Conservation (phyloP, 83 land plant genomes). For the Picea abies region DNA sequence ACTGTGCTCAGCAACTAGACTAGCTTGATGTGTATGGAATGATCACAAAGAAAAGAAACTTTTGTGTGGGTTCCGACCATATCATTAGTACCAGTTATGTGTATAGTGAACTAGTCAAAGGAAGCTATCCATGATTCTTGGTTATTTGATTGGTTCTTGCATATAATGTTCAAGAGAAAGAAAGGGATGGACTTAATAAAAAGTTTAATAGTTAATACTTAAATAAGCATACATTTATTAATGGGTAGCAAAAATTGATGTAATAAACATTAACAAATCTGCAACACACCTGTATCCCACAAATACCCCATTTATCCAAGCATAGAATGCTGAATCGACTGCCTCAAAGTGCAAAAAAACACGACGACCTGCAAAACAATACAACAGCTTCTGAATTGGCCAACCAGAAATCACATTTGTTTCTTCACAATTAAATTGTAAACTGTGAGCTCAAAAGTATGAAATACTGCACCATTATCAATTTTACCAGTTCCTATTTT, state of each 20-base stretch:
- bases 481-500: not conserved
- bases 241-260: not conserved
- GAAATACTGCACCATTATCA: not conserved
- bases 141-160: not conserved
- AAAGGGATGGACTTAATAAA: not conserved
- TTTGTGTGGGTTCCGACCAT: not conserved
- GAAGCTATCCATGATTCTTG: not conserved
- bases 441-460: not conserved
- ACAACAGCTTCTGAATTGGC: not conserved
- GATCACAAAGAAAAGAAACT: not conserved
- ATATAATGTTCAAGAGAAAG: not conserved
- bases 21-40: not conserved
- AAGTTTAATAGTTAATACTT: not conserved
- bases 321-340: constrained; percentile 96
- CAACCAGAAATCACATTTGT: not conserved
- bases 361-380: constrained; percentile 62
- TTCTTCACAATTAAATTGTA: not conserved
- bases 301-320: constrained; percentile 87
- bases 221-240: not conserved
- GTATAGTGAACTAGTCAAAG: not conserved
- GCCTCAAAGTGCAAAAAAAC: constrained; percentile 90
- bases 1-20: too few relatives aligned
- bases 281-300: constrained; percentile 89
- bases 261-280: not conserved
- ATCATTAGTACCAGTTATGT: not conserved